These are phyloP conservation scores for Alternaria ventricosa DNA, from an alignment of 2,329 filamentous ascomycete species.

Conservation along the genomic window DNA sequence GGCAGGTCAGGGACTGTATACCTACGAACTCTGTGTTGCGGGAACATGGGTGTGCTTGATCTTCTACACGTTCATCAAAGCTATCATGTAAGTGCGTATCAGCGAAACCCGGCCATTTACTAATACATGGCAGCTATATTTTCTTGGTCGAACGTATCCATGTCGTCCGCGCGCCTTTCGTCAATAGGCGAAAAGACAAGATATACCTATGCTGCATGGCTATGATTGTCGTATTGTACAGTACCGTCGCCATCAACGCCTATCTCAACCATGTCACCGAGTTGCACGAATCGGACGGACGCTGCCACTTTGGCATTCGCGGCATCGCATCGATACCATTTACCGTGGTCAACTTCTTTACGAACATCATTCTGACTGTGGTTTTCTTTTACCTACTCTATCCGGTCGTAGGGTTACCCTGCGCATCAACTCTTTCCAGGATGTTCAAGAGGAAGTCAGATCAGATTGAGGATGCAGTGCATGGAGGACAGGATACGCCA, in stretches of 20 bases:
- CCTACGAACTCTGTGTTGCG: slow-evolving; percentile 31
- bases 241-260: slow-evolving; percentile 28
- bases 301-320: slow-evolving; percentile 48
- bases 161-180: slow-evolving; percentile 41
- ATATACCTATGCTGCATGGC: slow-evolving; percentile 41
- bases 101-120: neutral
- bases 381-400: slow-evolving; percentile 47
- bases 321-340: slow-evolving; percentile 43
- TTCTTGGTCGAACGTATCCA: slow-evolving; percentile 51
- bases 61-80: slow-evolving; percentile 46
- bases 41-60: slow-evolving; percentile 48
- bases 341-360: slow-evolving; percentile 43
- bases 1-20: slow-evolving; percentile 36
- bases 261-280: slow-evolving; percentile 39
- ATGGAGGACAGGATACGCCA: slow-evolving; percentile 8
- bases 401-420: slow-evolving; percentile 20
- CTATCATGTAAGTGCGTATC: slow-evolving; percentile 21
- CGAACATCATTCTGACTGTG: slow-evolving; percentile 44
- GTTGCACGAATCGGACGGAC: slow-evolving; percentile 32
- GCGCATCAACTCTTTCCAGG: neutral
- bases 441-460: neutral
- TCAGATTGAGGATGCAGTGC: neutral
- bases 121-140: slow-evolving; percentile 31
- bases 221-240: slow-evolving; percentile 28
- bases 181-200: slow-evolving; percentile 38